Evolutionary conservation across 176 grass and related monocot species (phyloP).

Genomic region (Raddia guianensis): DNA sequence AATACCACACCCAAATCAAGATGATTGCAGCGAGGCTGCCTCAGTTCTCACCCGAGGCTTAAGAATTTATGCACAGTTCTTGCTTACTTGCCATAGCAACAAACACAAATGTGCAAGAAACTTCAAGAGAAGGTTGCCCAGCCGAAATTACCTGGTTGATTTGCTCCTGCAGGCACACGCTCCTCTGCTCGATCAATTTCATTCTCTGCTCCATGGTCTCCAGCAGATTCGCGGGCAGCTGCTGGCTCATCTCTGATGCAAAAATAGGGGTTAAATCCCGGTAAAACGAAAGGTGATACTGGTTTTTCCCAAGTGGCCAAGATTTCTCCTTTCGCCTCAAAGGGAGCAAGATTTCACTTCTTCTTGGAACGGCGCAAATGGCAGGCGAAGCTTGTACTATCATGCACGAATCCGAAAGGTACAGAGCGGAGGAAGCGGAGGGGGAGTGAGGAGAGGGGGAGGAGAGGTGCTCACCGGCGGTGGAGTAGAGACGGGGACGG

Average conservation of each 20-base stretch:
- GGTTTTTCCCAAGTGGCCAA: too few species aligned
- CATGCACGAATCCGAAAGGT: background rate
- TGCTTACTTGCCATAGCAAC: background rate
- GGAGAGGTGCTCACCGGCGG: conserved; percentile 40
- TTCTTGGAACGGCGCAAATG: background rate
- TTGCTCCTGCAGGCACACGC: conserved; percentile 60
- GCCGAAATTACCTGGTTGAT: conserved; percentile 77
- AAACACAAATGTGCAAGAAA: background rate
- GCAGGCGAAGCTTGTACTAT: background rate
- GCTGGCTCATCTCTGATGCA: conserved; percentile 48
- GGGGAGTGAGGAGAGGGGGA: background rate
- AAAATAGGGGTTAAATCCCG: background rate
- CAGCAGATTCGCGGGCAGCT: conserved; percentile 70
- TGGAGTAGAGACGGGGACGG: conserved; percentile 30
- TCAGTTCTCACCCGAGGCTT: background rate
- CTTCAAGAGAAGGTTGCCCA: background rate
- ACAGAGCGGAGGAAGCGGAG: background rate
- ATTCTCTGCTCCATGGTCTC: conserved; percentile 82
- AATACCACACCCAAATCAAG: conserved; percentile 44
- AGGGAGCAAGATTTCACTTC: background rate
- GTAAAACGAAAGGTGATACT: background rate
- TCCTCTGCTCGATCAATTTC: conserved; percentile 70
- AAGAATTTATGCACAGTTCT: background rate
- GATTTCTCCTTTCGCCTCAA: background rate
- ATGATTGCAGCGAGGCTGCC: conserved; percentile 5